Base-by-base conservation (phyloP, 768 basidiomycete species). In the Termitomyces sp. region DNA sequence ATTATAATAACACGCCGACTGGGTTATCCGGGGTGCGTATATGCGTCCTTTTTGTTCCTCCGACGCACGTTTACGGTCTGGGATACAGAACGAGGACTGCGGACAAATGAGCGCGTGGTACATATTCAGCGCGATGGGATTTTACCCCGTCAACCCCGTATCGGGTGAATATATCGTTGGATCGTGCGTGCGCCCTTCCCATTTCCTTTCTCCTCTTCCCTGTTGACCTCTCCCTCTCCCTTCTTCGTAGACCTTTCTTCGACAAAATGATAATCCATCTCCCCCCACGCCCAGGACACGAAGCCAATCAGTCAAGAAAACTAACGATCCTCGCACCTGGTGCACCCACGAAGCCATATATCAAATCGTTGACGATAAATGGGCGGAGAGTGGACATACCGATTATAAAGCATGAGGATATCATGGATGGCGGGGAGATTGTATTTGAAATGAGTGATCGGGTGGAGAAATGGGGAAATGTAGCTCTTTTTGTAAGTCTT, bases 61-160 rank as follows among this genome's bases (percentile, higher is more conserved):
- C 20, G 16, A 36, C 16, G 34, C 8, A 5, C 9, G 4, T 14
- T 37, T 9, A 32, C 14, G 12, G 22, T 42, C 45, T 51, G 6
- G 8, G 54, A 10, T 55, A 26, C 59, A 91, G 87, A 94, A 93
- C 64, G 91, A 94, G 68, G 91, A 94, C 66, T 93, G 91, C 62
- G 91, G 91, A 1, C 91, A 94, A 68, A 93, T 93, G 91, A 90
- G 88, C 64, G 88, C 91, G 0, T 93, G 91, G 91, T 93, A 87
- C 64, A 79, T 93, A 14, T 93, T 91, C 73, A 87, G 84, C 50
- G 84, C 89, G 0, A 78, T 94, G 70, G 91, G 91, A 1, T 89
- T 93, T 69, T 93, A 93, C 64, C 90, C 89, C 37, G 89, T 93
- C 40, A 87, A 93, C 66, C 91, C 91, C 0, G 87, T 87, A 0